Conservation (phyloP, 148 eudicot species). For the Beta vulgaris region DNA sequence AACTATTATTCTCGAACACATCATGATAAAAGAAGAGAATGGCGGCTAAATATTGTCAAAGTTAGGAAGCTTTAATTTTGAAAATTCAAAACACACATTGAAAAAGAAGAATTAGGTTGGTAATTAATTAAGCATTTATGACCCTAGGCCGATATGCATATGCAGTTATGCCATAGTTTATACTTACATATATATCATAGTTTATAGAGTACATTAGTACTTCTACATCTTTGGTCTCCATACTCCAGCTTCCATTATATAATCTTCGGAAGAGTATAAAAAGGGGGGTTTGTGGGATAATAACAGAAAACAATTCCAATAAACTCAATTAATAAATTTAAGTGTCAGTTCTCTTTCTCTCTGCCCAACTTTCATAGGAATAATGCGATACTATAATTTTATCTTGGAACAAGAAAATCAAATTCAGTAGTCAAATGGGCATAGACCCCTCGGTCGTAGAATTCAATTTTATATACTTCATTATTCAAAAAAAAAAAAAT, state of each 20-base stretch:
- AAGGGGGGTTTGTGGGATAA: neutral
- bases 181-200: no score
- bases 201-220: no score
- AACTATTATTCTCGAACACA: no score
- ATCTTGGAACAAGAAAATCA: neutral
- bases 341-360: slow-evolving; percentile 7
- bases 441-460: neutral
- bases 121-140: neutral
- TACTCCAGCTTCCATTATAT: neutral
- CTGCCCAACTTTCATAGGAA: slow-evolving; percentile 1
- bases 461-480: neutral
- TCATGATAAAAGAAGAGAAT: no score
- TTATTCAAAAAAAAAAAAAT: no score
- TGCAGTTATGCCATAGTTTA: no score
- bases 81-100: neutral
- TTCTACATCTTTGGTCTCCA: no score
- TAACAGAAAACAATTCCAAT: neutral
- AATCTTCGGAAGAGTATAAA: neutral
- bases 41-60: no score
- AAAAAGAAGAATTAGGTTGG: neutral
- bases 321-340: neutral
- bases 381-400: neutral
- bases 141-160: no score
- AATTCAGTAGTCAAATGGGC: no score
- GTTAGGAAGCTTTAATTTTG: neutral